A percentile compares a stretch with the other conserved stretches of the same genome.
phyloP scores from a whole-genome alignment of 2,329 filamentous ascomycete genomes.

The Cryphonectria nitschkei region DNA sequence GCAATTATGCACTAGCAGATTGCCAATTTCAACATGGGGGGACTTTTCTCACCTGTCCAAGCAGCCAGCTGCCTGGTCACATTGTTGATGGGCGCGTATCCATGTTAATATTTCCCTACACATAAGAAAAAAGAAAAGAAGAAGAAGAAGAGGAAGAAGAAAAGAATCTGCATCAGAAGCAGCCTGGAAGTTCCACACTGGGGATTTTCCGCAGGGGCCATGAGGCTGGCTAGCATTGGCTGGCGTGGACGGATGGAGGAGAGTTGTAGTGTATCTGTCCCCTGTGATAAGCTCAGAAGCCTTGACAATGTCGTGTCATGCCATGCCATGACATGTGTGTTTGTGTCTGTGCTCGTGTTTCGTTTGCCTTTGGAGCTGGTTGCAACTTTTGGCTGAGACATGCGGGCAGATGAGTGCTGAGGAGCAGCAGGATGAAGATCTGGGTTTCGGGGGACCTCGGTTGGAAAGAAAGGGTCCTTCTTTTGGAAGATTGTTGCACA shows the following conservation, averaged over 20 bases:
- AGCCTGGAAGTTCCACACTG: not conserved
- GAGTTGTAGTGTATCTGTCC: not conserved
- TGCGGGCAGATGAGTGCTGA: not conserved
- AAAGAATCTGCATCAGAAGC: not conserved
- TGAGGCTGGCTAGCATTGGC: not conserved
- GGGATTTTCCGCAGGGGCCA: not conserved
- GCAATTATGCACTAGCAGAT: slow-evolving; percentile 4
- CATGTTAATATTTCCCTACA: not conserved
- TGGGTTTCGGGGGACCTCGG: not conserved
- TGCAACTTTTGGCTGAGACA: not conserved
- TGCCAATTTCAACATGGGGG: slow-evolving; percentile 4
- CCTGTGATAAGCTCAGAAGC: not conserved
- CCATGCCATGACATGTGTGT: not conserved
- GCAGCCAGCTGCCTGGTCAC: not conserved
- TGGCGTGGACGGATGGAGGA: too few relatives aligned
- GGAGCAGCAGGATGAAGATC: not conserved
- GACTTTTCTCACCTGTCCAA: not conserved
- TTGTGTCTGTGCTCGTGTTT: slow-evolving; percentile 5
- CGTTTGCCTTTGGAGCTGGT: not conserved
- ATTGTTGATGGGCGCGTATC: not conserved
- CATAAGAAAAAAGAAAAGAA: too few relatives aligned
- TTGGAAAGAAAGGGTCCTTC: not conserved
- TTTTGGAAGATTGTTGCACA: not conserved
- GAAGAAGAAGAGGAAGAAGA: too few relatives aligned
- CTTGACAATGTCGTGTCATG: not conserved